Evolutionary conservation across 2,329 filamentous ascomycete species (phyloP), one percentile per base, ranked within the genome.

Genomic region (Fusarium zealandicum): DNA sequence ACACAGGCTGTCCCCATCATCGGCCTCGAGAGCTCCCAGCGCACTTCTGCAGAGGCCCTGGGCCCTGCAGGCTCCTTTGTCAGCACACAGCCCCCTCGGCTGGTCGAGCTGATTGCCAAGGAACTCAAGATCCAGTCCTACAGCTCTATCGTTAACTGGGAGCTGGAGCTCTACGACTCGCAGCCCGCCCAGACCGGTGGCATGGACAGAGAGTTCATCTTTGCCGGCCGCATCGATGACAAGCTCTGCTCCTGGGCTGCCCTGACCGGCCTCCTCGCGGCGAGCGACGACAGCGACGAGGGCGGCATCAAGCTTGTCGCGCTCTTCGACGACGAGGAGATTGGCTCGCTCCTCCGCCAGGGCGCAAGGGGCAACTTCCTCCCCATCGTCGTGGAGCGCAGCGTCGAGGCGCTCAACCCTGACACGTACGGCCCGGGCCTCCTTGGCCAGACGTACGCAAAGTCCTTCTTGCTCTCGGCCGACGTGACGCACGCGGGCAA

Each of bases 291-390:
- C 63, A 77, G 82, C 1, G 72, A 78, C 9, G 83, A 88, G 55
- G 82, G 87, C n/a, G 83, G 88, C 47, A 86, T 98, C 74, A 96
- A 96, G 76, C 81, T 97, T 49, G 90, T 95, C 30, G 92, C 89
- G n/a, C 87, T 97, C 66, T 98, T 98, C 69, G 95, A 98, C 70
- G 90, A 97, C 68, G 95, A 99, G 74, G 95, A 99, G 74, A 96
- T 99, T 57, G 95, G 95, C 56, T 96, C 90, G 20, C 81, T 92
- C 8, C 85, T 97, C 43, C 90, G 93, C 50, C 93, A 98, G 76
- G 95, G 95, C 56, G 95, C 95, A 6, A 83, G 84, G 46, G 88
- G 90, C 50, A 98, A 97, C 78, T 96, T 97, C 78, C 82, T 98
- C 51, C 89, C 91, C 33, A 82, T 83, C 31, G 84, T 89, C 18